phyloP scores from a whole-genome alignment of 2,329 filamentous ascomycete genomes.

The Trichoderma cornu-damae region DNA sequence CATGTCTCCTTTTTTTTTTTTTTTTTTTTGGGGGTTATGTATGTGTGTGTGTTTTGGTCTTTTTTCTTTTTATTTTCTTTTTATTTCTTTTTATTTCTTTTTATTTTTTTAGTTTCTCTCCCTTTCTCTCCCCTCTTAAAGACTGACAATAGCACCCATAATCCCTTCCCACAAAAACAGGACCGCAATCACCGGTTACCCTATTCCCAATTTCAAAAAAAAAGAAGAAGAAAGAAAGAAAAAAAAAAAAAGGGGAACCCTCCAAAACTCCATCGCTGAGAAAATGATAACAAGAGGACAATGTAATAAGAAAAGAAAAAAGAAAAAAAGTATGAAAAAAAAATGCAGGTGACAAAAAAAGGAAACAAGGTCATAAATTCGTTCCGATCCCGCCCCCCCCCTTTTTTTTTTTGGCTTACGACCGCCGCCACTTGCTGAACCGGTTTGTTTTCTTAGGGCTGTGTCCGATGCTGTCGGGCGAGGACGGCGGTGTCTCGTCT shows the following conservation, averaged over 20 bases:
- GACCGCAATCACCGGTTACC: too few species aligned
- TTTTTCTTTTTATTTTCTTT: too few species aligned
- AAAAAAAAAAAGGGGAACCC: too few species aligned
- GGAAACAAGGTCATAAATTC: constrained; percentile 21
- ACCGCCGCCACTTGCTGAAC: constrained; percentile 16
- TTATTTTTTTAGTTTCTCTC: too few species aligned
- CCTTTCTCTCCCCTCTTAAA: too few species aligned
- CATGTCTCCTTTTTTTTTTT: too few species aligned
- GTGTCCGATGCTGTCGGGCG: constrained; percentile 30
- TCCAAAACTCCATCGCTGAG: constrained; percentile 25
- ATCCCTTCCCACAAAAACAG: too few species aligned
- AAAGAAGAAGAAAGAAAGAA: too few species aligned
- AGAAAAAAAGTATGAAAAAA: neutral
- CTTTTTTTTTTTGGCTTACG: too few species aligned
- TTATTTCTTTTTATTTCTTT: too few species aligned
- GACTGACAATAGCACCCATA: neutral
- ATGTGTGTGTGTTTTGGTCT: too few species aligned
- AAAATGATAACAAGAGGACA: constrained; percentile 1
- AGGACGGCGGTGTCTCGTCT: constrained; percentile 35
- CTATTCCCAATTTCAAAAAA: neutral
- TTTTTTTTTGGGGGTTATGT: too few species aligned
- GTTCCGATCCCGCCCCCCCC: constrained; percentile 12
- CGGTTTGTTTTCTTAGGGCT: constrained; percentile 26
- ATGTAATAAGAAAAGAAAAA: neutral
- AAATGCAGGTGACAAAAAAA: constrained; percentile 4